Evolutionary conservation across 495 filamentous ascomycete species (phyloP), one percentile per base, ranked within the genome.

Genomic region (Podospora fimiseda): DNA sequence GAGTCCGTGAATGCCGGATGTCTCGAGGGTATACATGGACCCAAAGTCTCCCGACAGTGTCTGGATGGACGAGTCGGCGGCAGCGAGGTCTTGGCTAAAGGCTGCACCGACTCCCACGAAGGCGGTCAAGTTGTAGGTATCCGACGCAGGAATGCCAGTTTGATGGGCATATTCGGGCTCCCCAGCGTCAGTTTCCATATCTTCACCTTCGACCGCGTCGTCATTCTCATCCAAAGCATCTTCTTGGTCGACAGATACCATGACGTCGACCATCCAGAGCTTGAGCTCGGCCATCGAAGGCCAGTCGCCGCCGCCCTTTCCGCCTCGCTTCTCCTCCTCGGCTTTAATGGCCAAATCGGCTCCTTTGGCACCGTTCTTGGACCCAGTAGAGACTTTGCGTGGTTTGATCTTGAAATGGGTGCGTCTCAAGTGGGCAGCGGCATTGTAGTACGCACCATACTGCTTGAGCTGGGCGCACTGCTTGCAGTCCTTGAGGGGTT

Each of bases 401-500:
- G 68, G 64, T 61, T 72, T 74, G 54, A 70, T 59, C 42, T 69
- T 73, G 75, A 96, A 98, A 64, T 98, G 93, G 14, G 88, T 88
- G 16, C 93, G 82, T 16, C 91, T 81, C 13, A 98, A 77, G 65
- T 96, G 93, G 0, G 91, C 92, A 2, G 91, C 89, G 1, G 92
- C 92, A 58, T 98, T 98, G 64, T 98, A 96, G 68, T 98, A 95
- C 19, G 87, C 88, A 3, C 86, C 86, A 60, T 98, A 98, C 50
- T 74, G 77, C 72, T 96, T 96, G 44, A 76, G 70, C 20, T 78
- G 79, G 9, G 77, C 78, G 56, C 93, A 98, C 37, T 87, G 81
- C 66, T 96, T 95, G 78, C 93, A 98, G 55, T 85, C 87, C n/a
- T 77, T 72, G 5, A 97, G 78, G 14, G 77, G 65, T 55, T 89